Evolutionary conservation across 2,329 filamentous ascomycete genomes (phyloP).

Genomic region (Hymenoscyphus fructigenus): DNA sequence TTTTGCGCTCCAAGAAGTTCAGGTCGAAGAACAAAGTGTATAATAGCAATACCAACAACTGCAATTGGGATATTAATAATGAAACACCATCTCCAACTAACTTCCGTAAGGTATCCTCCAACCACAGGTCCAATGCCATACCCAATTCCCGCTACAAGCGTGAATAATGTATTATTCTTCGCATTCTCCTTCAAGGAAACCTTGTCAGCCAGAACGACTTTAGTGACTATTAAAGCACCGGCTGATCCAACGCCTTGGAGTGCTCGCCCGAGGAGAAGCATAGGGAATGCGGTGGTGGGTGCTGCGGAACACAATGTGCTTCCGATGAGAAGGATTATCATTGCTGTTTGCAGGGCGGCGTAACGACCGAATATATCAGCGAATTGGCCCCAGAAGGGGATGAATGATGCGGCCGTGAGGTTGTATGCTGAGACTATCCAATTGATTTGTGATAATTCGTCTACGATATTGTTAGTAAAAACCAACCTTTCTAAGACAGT

Average conservation of each 20-base stretch:
- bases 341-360: constrained; percentile 54
- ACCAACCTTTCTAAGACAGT: too few relatives aligned
- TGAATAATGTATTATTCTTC: constrained; percentile 61
- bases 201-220: constrained; percentile 63
- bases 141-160: constrained; percentile 56
- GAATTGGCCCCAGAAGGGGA: constrained; percentile 64
- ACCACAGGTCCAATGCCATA: constrained; percentile 59
- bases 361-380: constrained; percentile 66
- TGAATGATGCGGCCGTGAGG: constrained; percentile 64
- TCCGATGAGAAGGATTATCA: constrained; percentile 58
- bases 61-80: constrained; percentile 60
- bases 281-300: constrained; percentile 51
- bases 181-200: constrained; percentile 62
- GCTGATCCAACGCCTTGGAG: constrained; percentile 63
- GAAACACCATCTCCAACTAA: constrained; percentile 67
- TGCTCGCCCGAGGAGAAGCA: constrained; percentile 62
- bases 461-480: constrained; percentile 33
- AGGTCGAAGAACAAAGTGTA: constrained; percentile 56
- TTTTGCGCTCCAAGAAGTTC: constrained; percentile 55
- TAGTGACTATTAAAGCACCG: constrained; percentile 59
- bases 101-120: constrained; percentile 53
- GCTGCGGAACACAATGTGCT: constrained; percentile 61
- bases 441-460: constrained; percentile 57
- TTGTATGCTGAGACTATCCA: constrained; percentile 72
- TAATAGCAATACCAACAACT: constrained; percentile 49